Evolutionary conservation across 106 monocot species (phyloP).

Genomic region (Posidonia australis): DNA sequence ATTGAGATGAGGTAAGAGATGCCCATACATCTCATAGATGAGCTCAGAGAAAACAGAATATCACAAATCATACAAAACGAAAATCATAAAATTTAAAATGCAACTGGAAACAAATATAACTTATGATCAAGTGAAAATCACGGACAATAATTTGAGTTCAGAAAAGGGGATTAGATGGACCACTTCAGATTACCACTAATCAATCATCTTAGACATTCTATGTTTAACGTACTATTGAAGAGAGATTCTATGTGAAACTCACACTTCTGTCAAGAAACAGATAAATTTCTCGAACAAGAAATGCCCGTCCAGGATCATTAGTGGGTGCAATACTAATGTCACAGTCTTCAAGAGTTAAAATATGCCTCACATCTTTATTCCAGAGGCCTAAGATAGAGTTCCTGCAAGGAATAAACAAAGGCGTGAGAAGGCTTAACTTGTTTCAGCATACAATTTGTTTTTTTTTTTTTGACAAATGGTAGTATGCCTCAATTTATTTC

Average conservation of each 20-base stretch:
- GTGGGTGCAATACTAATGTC: conserved; percentile 29
- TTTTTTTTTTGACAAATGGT: too few relatives aligned
- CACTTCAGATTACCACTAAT: not conserved
- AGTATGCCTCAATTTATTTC: too few relatives aligned
- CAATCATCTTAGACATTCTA: not conserved
- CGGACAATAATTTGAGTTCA: too few relatives aligned
- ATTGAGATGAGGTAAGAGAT: too few relatives aligned
- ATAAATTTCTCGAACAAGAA: conserved; percentile 67
- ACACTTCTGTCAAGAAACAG: conserved; percentile 72
- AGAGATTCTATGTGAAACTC: conserved; percentile 23
- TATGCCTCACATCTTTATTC: conserved; percentile 73
- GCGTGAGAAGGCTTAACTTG: too few relatives aligned
- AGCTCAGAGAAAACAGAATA: too few relatives aligned
- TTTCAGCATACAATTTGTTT: too few relatives aligned
- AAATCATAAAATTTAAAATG: not conserved
- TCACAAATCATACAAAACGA: too few relatives aligned
- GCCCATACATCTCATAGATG: too few relatives aligned
- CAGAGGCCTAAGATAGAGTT: conserved; percentile 41
- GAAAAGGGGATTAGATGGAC: not conserved
- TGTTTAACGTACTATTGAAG: not conserved
- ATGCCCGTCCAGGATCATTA: conserved; percentile 39
- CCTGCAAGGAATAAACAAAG: conserved; percentile 4
- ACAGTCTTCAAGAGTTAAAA: conserved; percentile 66
- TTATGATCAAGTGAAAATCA: too few relatives aligned
- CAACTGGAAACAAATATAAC: not conserved